phyloP scores from a whole-genome alignment of 2,329 filamentous ascomycete species.

The Cladophialophora carrionii region DNA sequence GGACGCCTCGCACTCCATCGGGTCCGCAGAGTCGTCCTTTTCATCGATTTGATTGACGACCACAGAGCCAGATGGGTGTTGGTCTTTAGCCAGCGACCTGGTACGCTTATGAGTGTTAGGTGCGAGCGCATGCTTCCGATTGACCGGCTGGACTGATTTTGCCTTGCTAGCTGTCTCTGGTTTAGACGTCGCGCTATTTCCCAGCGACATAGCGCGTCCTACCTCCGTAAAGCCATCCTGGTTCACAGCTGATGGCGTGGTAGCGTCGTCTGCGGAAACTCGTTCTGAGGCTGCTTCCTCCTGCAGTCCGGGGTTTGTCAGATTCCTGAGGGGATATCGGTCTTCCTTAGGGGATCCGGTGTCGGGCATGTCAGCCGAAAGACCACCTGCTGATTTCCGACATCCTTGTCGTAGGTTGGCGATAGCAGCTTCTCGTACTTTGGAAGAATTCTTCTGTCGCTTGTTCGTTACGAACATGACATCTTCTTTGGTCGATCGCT shows the following conservation, averaged over 20 bases:
- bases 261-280: neutral
- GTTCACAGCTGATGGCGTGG: neutral
- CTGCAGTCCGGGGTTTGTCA: neutral
- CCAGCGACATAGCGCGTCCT: neutral
- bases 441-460: neutral
- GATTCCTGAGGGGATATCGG: neutral
- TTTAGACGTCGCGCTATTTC: neutral
- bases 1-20: neutral
- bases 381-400: neutral
- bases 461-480: constrained; percentile 14
- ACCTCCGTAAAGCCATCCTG: neutral
- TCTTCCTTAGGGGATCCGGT: neutral
- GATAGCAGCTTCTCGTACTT: neutral
- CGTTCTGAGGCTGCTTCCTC: neutral
- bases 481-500: constrained; percentile 11
- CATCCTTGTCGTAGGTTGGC: constrained; percentile 1
- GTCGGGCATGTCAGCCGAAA: neutral
- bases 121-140: neutral
- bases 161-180: neutral
- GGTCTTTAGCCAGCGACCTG: neutral
- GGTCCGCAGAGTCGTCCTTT: neutral
- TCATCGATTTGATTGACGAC: neutral
- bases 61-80: neutral
- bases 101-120: neutral
- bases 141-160: neutral